Conservation (phyloP, 1,139 yeast species). For the Candida sp. region DNA sequence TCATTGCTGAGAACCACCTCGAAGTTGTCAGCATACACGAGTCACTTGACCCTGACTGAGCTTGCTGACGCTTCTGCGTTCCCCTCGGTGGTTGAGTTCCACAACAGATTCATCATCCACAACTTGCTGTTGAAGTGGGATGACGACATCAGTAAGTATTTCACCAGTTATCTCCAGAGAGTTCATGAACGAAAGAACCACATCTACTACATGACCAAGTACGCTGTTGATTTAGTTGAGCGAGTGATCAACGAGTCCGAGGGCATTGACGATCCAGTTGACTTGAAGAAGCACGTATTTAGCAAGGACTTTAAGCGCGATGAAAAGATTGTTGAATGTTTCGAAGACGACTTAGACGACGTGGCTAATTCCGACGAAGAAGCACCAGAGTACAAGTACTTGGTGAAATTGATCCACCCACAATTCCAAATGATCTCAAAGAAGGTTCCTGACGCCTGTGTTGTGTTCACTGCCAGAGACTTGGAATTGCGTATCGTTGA, state of each 20-base stretch:
- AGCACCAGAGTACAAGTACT: slow-evolving; percentile 42
- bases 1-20: slow-evolving; percentile 12
- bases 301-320: slow-evolving; percentile 23
- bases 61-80: slow-evolving; percentile 16
- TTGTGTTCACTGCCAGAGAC: slow-evolving; percentile 68
- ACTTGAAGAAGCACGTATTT: slow-evolving; percentile 17
- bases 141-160: slow-evolving; percentile 62
- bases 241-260: slow-evolving; percentile 29
- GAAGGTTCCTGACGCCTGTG: slow-evolving; percentile 35
- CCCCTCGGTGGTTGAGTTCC: slow-evolving; percentile 44
- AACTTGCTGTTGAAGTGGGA: slow-evolving; percentile 84
- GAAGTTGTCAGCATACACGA: slow-evolving; percentile 30
- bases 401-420: slow-evolving; percentile 47
- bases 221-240: slow-evolving; percentile 70
- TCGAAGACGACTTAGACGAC: slow-evolving; percentile 35
- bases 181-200: slow-evolving; percentile 60
- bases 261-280: slow-evolving; percentile 15
- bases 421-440: slow-evolving; percentile 46
- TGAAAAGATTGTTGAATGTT: slow-evolving; percentile 37
- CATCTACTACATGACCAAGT: slow-evolving; percentile 66
- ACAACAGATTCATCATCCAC: slow-evolving; percentile 81
- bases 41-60: slow-evolving; percentile 30
- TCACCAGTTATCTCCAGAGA: slow-evolving; percentile 65
- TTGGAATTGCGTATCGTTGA: slow-evolving; percentile 70
- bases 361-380: slow-evolving; percentile 25